phyloP scores from a whole-genome alignment of 2,329 filamentous ascomycete species.

The Stagonosporopsis vannaccii region DNA sequence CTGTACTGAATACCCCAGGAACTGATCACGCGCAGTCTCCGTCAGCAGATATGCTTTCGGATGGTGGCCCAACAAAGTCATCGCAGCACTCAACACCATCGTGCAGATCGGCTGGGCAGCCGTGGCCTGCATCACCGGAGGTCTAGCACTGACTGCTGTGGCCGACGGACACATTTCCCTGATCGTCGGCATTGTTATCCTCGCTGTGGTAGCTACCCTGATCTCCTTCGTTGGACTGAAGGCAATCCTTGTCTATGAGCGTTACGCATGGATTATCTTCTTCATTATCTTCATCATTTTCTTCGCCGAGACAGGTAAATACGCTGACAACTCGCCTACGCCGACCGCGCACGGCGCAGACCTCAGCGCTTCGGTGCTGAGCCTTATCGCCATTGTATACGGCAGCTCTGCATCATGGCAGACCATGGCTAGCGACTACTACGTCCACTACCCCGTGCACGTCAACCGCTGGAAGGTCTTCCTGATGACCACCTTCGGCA shows the following conservation, averaged over 20 bases:
- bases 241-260: constrained; percentile 57
- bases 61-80: constrained; percentile 59
- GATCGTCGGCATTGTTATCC: constrained; percentile 54
- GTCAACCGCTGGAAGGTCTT: constrained; percentile 52
- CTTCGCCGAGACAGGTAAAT: constrained; percentile 55
- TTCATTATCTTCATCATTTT: constrained; percentile 59
- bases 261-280: constrained; percentile 58
- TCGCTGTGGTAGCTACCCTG: constrained; percentile 48
- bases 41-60: constrained; percentile 50
- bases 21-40: constrained; percentile 8
- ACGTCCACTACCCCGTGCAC: constrained; percentile 52
- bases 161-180: constrained; percentile 54
- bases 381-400: constrained; percentile 42
- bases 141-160: constrained; percentile 52
- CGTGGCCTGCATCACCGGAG: constrained; percentile 54
- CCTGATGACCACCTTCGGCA: constrained; percentile 52
- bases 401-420: constrained; percentile 53
- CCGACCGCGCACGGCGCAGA: constrained; percentile 43
- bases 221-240: constrained; percentile 53
- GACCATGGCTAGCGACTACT: constrained; percentile 54
- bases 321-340: constrained; percentile 51
- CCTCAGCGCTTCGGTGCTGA: constrained; percentile 41
- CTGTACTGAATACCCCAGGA: background rate
- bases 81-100: constrained; percentile 57
- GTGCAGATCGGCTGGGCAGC: constrained; percentile 55